phyloP scores from a whole-genome alignment of 2,329 filamentous ascomycete genomes.

The Paecilomyces variotii region DNA sequence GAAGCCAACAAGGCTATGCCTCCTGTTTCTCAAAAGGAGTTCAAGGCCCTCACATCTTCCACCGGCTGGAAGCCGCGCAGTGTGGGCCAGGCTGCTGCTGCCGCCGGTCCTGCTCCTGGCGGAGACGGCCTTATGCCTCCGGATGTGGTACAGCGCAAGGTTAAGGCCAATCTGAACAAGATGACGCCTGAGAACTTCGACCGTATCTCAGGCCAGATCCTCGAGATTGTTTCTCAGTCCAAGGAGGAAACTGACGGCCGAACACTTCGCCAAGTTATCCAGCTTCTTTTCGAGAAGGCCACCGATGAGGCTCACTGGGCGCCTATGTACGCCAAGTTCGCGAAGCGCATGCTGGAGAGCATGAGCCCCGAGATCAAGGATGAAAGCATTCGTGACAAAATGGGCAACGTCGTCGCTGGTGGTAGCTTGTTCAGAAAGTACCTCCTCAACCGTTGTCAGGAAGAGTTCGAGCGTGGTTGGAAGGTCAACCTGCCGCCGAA shows the following conservation, averaged over 20 bases:
- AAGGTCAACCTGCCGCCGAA: conserved; percentile 74
- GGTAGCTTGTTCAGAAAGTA: conserved; percentile 97
- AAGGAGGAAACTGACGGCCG: conserved; percentile 92
- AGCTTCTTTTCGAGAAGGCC: conserved; percentile 98
- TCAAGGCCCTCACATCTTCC: conserved; percentile 70
- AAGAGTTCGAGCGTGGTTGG: conserved; percentile 98
- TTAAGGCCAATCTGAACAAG: conserved; percentile 98
- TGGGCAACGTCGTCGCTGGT: conserved; percentile 77
- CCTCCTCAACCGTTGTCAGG: conserved; percentile 93
- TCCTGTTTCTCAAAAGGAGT: conserved; percentile 70
- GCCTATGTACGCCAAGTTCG: conserved; percentile 98
- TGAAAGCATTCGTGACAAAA: conserved; percentile 87
- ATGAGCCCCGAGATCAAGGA: conserved; percentile 95
- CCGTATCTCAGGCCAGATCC: conserved; percentile 86
- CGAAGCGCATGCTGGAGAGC: conserved; percentile 88
- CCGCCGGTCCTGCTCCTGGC: conserved; percentile 40
- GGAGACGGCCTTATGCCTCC: conserved; percentile 64
- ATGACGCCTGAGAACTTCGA: conserved; percentile 99
- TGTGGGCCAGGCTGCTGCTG: conserved; percentile 40
- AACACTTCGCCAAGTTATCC: conserved; percentile 93
- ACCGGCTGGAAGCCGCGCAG: conserved; percentile 86
- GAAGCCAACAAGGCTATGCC: conserved; percentile 83
- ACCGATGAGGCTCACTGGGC: conserved; percentile 98
- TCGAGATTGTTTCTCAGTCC: conserved; percentile 86
- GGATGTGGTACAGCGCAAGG: conserved; percentile 93